Evolutionary conservation across 2,329 filamentous ascomycete genomes (phyloP), one percentile per base, ranked within the genome.

Genomic region (Capronia epimyces): DNA sequence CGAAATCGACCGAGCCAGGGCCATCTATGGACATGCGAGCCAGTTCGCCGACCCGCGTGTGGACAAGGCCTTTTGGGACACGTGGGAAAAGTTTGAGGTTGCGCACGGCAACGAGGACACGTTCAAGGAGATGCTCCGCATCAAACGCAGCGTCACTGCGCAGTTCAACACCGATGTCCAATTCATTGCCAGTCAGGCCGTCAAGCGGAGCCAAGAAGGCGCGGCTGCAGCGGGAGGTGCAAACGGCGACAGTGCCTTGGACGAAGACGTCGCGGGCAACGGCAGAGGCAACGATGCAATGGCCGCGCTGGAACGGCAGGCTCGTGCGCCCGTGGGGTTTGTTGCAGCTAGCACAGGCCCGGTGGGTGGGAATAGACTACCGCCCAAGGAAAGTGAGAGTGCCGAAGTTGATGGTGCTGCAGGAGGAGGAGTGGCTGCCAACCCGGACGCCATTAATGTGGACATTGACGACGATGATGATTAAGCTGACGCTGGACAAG

Each of bases 121-220:
- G 0, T 98, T 94, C 78, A 96, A 95, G 74, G 93, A 98, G 68
- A 98, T 98, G 93, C 77, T 97, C 56, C 84, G 93, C 24, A 89
- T 98, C 75, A 98, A 97, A 77, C 79, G 93, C 66, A 95, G 89
- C 69, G 93, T 98, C 10, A 89, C 96, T 69, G 91, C 93, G 46
- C 88, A 96, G 72, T 98, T 94, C 77, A 97, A 97, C 66, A 98
- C 94, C 39, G 93, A 98, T 65, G 91, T 98, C 75, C 95, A 90
- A 67, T 98, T 96, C 65, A 96, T 98, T 69, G 93, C 93, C 8
- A 94, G 89, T 3, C 93, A 98, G 68, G 93, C 93, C 21, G 77
- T 98, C 60, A 89, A 89, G 18, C 82, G 89, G 56, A 83, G 82
- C 57, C 86, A 94, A 66, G 70, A 72, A 47, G 60, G 66, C 41